phyloP scores from a whole-genome alignment of 805 yeast genomes.

The Jamesozyma hellenica region DNA sequence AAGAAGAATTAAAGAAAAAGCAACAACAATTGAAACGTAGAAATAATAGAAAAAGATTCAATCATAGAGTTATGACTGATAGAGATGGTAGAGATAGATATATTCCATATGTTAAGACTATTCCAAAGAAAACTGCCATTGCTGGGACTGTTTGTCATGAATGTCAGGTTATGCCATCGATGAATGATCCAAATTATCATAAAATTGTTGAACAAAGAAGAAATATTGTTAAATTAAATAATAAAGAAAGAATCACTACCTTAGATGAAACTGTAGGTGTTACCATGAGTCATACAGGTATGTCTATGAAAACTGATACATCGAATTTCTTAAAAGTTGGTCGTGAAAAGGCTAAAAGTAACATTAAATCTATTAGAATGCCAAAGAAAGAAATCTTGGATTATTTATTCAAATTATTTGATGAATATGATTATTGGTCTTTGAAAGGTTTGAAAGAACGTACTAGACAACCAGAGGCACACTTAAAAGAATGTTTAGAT shows the following conservation, averaged over 20 bases:
- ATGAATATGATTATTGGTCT: constrained; percentile 94
- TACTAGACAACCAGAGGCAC: constrained; percentile 91
- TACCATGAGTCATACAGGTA: constrained; percentile 76
- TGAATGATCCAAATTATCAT: constrained; percentile 58
- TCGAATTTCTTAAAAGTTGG: constrained; percentile 54
- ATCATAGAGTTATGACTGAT: constrained; percentile 31
- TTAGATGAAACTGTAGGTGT: constrained; percentile 79
- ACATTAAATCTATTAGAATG: constrained; percentile 75
- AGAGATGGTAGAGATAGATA: constrained; percentile 37
- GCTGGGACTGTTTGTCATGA: constrained; percentile 88
- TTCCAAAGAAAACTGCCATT: constrained; percentile 78
- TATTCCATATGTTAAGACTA: constrained; percentile 77
- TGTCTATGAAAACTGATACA: constrained; percentile 63
- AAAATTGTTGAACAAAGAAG: constrained; percentile 51
- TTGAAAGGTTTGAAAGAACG: constrained; percentile 88
- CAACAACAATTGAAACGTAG: constrained; percentile 32
- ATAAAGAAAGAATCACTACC: constrained; percentile 54
- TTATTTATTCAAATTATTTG: constrained; percentile 77
- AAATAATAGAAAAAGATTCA: constrained; percentile 27
- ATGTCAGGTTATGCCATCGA: constrained; percentile 77
- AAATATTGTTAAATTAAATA: constrained; percentile 37
- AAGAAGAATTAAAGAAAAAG: constrained; percentile 29
- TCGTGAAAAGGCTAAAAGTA: constrained; percentile 38
- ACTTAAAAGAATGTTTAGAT: constrained; percentile 82
- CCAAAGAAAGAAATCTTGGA: constrained; percentile 88